Evolutionary conservation across 768 basidiomycete species (phyloP), one percentile per base, ranked within the genome.

Genomic region (Porphyrellus cyaneotinctus): DNA sequence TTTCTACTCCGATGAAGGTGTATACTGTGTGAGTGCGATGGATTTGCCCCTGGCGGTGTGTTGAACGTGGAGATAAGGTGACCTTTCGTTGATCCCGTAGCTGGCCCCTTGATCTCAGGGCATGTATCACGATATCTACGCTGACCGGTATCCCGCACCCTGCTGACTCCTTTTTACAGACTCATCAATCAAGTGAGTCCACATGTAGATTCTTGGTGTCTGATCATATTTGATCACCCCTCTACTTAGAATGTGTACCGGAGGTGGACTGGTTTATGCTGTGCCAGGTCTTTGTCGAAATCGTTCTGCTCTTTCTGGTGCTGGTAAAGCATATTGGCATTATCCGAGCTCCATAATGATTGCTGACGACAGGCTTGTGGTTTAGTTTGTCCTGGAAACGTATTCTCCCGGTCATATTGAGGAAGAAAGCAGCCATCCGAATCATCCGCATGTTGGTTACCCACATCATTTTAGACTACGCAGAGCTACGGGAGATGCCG

Each of bases 241-340:
- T 31, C 2, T 32, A 1, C 39, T 37, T 43, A 87, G 79, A 72
- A 84, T 58, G 55, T 76, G 2, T 60, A 76, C 42, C 88, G 87
- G 87, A 70, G 86, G 53, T 92, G 89, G 90, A 88, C 69, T 81
- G 83, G 51, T 69, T 87, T 15, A 64, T 85, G 51, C 54, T 84
- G 2, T 87, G 87, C 20, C 93, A 90, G 91, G 74, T 78, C 1
- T 81, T 79, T 43, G 69, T 69, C 3, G 76, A 88, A 64, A 66
- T 75, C 10, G 44, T 78, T 9, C 70, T 79, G 0, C 68, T 92
- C 9, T 61, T 82, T 43, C 22, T 79, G 38, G 84, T 85, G 56
- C 22, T 79, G 38, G 84, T 85, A 57, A 58, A 77, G 67, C 12
- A 22, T 13, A 22, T 17, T 17, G n/a, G n/a, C n/a, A n/a, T n/a